Base-by-base conservation (phyloP, 2,329 filamentous ascomycete species). In the Chalaropsis ovoidea region DNA sequence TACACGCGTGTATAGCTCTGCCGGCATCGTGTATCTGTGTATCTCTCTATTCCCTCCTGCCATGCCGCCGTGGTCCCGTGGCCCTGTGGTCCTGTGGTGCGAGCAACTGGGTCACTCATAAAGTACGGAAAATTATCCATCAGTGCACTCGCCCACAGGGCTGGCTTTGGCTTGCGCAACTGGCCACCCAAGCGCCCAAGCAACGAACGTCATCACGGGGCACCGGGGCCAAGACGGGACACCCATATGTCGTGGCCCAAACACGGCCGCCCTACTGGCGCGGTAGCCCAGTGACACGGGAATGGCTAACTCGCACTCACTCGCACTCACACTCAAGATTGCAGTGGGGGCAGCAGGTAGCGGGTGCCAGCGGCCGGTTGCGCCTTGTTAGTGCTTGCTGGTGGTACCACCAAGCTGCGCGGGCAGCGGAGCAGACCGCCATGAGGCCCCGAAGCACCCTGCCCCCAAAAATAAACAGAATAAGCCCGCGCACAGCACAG, bases 71-170 rank as follows among this genome's bases (percentile, higher is more conserved):
- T 58, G 3, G 3, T 31, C 2, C 31, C 31, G 6, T 31, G 6
- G 2, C 31, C 3, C 31, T 31, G 31, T 6, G 19, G 54, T 27
- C 47, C 22, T 24, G 47, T 52, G 11, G 47, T 52, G 47, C 47
- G 22, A 24, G 47, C 47, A 24, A 19, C 15, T 39, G 24, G 54
- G 6, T 8, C 24, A 27, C 19, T 11, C 31, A 7, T n/a, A 35
- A n/a, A 58, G 52, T 17, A 58, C 54, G 54, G 15, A 58, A 39
- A 39, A 58, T 58, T 31, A 39, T 3, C 54, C 24, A 58, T 58
- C 52, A 58, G 8, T 58, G 52, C 27, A 3, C 3, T 56, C 27
- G 7, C 17, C 13, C 15, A 35, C 27, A 56, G 27, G 52, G 22
- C 54, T 39, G 31, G 54, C 54, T 39, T 52, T 52, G 3, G 22